phyloP scores from a whole-genome alignment of 228 moss, liverwort and hornwort genomes.

The Sphagnum magellanicum region DNA sequence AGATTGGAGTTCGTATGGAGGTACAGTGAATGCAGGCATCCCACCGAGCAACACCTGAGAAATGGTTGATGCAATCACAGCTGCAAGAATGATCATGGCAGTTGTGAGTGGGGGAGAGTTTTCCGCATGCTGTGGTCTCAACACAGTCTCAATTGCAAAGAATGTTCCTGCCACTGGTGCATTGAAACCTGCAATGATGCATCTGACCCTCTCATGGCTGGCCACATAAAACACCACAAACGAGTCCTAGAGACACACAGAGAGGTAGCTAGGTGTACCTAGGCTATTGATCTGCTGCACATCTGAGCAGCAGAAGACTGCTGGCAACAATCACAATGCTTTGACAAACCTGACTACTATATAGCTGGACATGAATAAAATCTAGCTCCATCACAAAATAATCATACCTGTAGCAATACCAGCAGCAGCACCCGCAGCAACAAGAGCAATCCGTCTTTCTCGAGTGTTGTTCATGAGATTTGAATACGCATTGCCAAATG shows the following conservation, averaged over 20 bases:
- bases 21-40: slow-evolving; percentile 80
- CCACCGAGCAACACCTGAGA: slow-evolving; percentile 73
- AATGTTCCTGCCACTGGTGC: slow-evolving; percentile 95
- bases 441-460: slow-evolving; percentile 92
- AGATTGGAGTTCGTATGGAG: slow-evolving; percentile 85
- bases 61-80: slow-evolving; percentile 86
- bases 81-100: slow-evolving; percentile 94
- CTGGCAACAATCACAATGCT: no score
- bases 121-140: slow-evolving; percentile 90
- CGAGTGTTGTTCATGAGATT: slow-evolving; percentile 87
- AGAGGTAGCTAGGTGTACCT: no score
- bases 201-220: no score
- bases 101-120: slow-evolving; percentile 97
- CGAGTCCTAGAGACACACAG: no score
- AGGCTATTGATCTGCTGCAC: no score
- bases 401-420: slow-evolving; percentile 87
- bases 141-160: slow-evolving; percentile 93
- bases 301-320: no score
- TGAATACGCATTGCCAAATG: slow-evolving; percentile 90
- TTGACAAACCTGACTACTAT: no score
- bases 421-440: slow-evolving; percentile 92
- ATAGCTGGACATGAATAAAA: no score
- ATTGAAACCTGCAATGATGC: slow-evolving; percentile 68
- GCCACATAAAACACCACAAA: no score
- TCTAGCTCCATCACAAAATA: no score